Percentiles rank a stretch among this genome's conserved stretches.
phyloP scores from a whole-genome alignment of 108 stramenopile species.

The Thalassiosira profunda region DNA sequence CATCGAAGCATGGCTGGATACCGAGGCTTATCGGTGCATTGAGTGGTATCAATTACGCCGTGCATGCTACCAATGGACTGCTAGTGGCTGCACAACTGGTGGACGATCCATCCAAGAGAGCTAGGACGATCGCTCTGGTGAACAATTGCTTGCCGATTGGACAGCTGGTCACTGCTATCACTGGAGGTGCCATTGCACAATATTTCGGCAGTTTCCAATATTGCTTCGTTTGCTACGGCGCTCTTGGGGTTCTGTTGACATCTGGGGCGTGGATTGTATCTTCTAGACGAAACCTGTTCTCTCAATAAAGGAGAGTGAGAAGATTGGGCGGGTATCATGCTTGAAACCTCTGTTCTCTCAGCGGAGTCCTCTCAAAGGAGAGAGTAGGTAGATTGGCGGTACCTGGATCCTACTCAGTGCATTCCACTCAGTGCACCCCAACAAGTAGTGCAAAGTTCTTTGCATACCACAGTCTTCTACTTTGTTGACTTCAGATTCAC shows the following conservation, averaged over 20 bases:
- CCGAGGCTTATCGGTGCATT: constrained; percentile 18
- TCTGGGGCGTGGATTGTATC: constrained; percentile 7
- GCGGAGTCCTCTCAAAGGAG: too few relatives aligned
- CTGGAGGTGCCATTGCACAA: constrained; percentile 15
- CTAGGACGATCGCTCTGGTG: constrained; percentile 19
- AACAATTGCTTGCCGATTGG: constrained; percentile 20
- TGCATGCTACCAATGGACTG: constrained; percentile 26
- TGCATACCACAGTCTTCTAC: too few relatives aligned
- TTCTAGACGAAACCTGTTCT: too few relatives aligned
- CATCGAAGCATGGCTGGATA: too few relatives aligned
- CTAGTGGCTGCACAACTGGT: constrained; percentile 13
- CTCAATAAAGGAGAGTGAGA: too few relatives aligned
- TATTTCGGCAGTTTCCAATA: constrained; percentile 13
- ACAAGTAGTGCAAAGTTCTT: too few relatives aligned
- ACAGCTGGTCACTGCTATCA: constrained; percentile 17
- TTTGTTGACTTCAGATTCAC: too few relatives aligned
- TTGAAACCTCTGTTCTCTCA: too few relatives aligned
- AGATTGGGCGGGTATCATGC: too few relatives aligned
- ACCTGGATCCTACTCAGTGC: too few relatives aligned
- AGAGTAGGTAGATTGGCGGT: too few relatives aligned
- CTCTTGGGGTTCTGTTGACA: constrained; percentile 13
- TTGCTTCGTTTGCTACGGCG: constrained; percentile 21
- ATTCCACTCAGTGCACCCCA: too few relatives aligned
- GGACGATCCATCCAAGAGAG: constrained; percentile 13
- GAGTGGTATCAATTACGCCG: constrained; percentile 27